These are phyloP conservation scores for Xylaria grammica DNA, from an alignment of 495 filamentous ascomycete genomes.

Conservation along the genomic window DNA sequence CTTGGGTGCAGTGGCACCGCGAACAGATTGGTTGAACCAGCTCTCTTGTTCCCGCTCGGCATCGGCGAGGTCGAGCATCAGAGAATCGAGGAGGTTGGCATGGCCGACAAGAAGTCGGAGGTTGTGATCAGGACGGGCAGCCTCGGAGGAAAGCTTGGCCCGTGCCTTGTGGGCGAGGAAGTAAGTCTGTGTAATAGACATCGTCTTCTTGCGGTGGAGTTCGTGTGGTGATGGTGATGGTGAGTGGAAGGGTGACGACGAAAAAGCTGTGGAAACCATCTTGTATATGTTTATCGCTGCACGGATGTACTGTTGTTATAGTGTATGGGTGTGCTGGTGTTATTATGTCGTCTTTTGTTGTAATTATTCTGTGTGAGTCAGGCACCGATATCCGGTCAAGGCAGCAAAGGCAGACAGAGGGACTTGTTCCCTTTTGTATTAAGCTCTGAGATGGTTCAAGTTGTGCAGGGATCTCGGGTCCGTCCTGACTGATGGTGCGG, in stretches of 20 bases:
- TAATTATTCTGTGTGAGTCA: conserved; percentile 42
- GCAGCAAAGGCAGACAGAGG: conserved; percentile 23
- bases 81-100: conserved; percentile 94
- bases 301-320: conserved; percentile 29
- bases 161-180: conserved; percentile 95
- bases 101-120: conserved; percentile 92
- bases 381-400: conserved; percentile 42
- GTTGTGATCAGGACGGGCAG: conserved; percentile 88
- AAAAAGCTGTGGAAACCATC: conserved; percentile 37
- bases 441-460: conserved; percentile 20
- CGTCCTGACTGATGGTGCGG: conserved; percentile 19
- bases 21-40: conserved; percentile 97
- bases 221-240: conserved; percentile 38
- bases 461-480: conserved; percentile 25
- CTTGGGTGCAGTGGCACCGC: conserved; percentile 64
- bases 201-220: conserved; percentile 62
- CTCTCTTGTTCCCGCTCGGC: conserved; percentile 95
- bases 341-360: conserved; percentile 32
- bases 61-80: conserved; percentile 94
- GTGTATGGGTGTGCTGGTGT: conserved; percentile 23
- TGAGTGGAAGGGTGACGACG: conserved; percentile 36
- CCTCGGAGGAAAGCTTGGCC: conserved; percentile 91
- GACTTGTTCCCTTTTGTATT: conserved; percentile 25
- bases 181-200: conserved; percentile 98
- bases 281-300: conserved; percentile 32